These are phyloP conservation scores for Cladorrhinum samala DNA, from an alignment of 495 filamentous ascomycete genomes.

Conservation along the genomic window DNA sequence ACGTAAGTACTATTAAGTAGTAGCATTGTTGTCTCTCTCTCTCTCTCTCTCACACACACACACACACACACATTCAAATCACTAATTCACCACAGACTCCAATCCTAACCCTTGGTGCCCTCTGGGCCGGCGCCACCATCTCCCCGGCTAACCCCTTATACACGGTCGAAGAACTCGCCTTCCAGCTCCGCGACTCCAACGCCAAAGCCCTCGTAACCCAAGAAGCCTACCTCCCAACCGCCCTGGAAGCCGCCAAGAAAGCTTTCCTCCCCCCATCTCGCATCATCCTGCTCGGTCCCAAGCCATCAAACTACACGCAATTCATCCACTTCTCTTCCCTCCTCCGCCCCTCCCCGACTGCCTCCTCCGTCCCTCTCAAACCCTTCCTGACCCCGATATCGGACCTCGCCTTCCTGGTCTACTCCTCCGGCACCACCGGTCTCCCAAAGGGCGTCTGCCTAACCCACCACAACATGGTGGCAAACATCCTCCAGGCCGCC, in stretches of 20 bases:
- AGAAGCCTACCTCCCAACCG: constrained; percentile 52
- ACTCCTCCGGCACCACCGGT: constrained; percentile 87
- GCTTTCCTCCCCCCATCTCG: constrained; percentile 59
- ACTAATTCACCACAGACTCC: constrained; percentile 43
- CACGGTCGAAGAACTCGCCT: constrained; percentile 77
- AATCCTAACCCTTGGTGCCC: constrained; percentile 68
- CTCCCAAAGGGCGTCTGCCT: constrained; percentile 92
- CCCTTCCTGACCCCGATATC: constrained; percentile 47
- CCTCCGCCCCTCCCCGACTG: constrained; percentile 17
- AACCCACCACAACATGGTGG: constrained; percentile 72
- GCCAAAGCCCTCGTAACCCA: constrained; percentile 75
- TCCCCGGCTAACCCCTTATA: constrained; percentile 87
- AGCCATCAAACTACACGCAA: constrained; percentile 59
- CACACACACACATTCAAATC: neutral
- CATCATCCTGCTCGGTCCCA: constrained; percentile 75
- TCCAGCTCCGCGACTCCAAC: constrained; percentile 75
- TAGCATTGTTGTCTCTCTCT: neutral
- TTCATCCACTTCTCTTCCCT: constrained; percentile 64
- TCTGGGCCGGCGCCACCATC: constrained; percentile 77
- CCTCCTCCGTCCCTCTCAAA: constrained; percentile 21
- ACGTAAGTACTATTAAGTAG: constrained; percentile 6
- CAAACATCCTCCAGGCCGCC: constrained; percentile 53
- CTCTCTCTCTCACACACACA: neutral
- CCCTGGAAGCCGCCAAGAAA: constrained; percentile 57
- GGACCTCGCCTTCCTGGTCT: constrained; percentile 66